Percentiles rank a stretch among this genome's conserved stretches.
Conservation (phyloP, 116 monocot species). For the Trichopus zeylanicus region DNA sequence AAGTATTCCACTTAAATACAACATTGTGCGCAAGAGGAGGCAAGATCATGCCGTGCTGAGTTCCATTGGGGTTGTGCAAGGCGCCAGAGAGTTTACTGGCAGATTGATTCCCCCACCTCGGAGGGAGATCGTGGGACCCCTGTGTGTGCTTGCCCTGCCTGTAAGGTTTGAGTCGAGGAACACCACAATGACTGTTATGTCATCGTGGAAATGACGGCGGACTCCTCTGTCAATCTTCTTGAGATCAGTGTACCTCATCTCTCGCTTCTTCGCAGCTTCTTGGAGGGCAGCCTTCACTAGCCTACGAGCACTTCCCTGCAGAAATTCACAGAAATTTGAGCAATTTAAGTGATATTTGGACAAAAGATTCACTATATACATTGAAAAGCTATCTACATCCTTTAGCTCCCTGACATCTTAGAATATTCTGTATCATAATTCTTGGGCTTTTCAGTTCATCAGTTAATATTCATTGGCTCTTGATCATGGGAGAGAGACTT, state of each 20-base stretch:
- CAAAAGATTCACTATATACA: too few species aligned
- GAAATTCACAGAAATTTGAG: too few species aligned
- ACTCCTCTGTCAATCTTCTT: constrained; percentile 66
- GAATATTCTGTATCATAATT: too few species aligned
- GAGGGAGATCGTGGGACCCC: constrained; percentile 29
- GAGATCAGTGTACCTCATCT: constrained; percentile 74
- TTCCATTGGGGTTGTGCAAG: constrained; percentile 18
- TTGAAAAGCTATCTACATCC: too few species aligned
- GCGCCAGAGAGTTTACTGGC: constrained; percentile 34
- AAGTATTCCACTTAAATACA: constrained; percentile 7
- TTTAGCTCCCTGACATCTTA: too few species aligned
- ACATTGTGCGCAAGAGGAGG: constrained; percentile 1
- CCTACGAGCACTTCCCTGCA: constrained; percentile 64
- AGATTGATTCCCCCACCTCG: constrained; percentile 30
- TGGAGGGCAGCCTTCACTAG: constrained; percentile 52
- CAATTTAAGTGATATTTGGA: too few species aligned
- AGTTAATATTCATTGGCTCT: too few species aligned
- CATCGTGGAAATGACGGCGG: constrained; percentile 75
- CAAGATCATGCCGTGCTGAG: constrained; percentile 5
- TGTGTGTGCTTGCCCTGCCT: constrained; percentile 34
- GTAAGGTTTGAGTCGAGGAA: constrained; percentile 42
- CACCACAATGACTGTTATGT: constrained; percentile 57
- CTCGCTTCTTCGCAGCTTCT: constrained; percentile 63
- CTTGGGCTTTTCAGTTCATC: too few species aligned
- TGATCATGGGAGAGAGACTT: too few species aligned